Conservation (phyloP, 2,329 filamentous ascomycete genomes). For the Cladophialophora exuberans region DNA sequence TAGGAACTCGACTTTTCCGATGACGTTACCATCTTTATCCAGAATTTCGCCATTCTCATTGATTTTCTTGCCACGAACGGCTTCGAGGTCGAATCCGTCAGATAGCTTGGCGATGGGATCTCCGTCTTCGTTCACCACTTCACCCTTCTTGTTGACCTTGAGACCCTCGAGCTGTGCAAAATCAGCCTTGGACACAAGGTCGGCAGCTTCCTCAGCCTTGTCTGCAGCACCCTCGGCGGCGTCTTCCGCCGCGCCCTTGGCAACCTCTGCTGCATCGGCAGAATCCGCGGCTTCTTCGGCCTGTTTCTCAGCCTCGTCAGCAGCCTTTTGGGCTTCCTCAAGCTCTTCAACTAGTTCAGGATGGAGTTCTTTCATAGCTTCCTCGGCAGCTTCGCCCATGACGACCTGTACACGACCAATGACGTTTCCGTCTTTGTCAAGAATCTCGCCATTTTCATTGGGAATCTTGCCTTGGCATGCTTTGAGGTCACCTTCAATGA, state of each 20-base stretch:
- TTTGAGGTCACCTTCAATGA: conserved; percentile 44
- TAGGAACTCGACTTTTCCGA: conserved; percentile 36
- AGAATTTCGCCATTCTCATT: conserved; percentile 41
- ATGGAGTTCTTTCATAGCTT: conserved; percentile 36
- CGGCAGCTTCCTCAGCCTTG: conserved; percentile 30
- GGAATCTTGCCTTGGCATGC: conserved; percentile 39
- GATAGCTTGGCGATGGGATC: conserved; percentile 57
- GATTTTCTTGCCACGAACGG: conserved; percentile 39
- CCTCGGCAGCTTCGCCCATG: conserved; percentile 34
- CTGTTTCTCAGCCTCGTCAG: conserved; percentile 32
- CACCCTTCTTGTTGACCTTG: conserved; percentile 63
- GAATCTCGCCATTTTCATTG: conserved; percentile 41
- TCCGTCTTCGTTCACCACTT: conserved; percentile 44
- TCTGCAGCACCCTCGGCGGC: conserved; percentile 35
- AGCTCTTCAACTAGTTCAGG: conserved; percentile 33
- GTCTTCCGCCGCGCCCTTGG: conserved; percentile 44
- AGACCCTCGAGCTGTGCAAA: conserved; percentile 44
- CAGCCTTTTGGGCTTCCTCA: conserved; percentile 31
- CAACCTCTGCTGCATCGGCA: conserved; percentile 39
- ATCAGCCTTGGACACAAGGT: conserved; percentile 32
- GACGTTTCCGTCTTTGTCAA: conserved; percentile 43
- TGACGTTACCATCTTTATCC: conserved; percentile 41
- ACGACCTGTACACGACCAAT: conserved; percentile 38
- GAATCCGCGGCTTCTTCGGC: conserved; percentile 29
- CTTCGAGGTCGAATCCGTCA: conserved; percentile 42